Evolutionary conservation across 2,329 filamentous ascomycete species (phyloP).

Genomic region (Hypoxylon sp.): DNA sequence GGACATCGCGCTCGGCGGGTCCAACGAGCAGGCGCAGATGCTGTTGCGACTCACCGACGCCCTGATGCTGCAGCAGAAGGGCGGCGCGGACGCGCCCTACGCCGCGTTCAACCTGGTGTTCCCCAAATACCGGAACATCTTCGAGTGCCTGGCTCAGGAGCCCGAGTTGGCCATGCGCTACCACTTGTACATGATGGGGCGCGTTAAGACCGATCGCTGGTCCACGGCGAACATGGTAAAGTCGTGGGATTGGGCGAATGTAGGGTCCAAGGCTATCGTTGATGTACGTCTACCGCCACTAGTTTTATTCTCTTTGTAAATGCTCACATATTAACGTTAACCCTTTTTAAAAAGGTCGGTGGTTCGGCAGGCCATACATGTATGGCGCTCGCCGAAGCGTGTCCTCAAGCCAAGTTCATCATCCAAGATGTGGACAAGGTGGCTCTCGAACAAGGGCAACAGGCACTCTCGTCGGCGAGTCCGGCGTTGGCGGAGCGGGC

Average conservation of each 20-base stretch:
- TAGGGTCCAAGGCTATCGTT: conserved; percentile 2
- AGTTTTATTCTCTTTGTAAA: not conserved
- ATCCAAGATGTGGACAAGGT: conserved; percentile 8
- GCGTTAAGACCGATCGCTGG: conserved; percentile 4
- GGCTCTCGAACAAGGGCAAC: not conserved
- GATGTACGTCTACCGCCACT: not conserved
- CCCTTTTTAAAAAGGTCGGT: conserved; percentile 1
- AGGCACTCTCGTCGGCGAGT: conserved; percentile 1
- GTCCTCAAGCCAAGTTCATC: conserved; percentile 5
- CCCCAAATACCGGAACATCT: conserved; percentile 3
- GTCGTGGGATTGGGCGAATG: conserved; percentile 7
- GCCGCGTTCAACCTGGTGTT: conserved; percentile 3
- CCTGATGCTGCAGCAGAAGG: conserved; percentile 2
- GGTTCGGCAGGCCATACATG: conserved; percentile 5
- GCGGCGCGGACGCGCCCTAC: not conserved
- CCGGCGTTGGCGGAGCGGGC: conserved; percentile 1
- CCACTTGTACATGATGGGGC: conserved; percentile 4
- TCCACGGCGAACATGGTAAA: conserved; percentile 1
- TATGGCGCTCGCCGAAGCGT: conserved; percentile 3
- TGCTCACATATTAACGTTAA: not conserved
- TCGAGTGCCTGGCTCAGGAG: conserved; percentile 3
- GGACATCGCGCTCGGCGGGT: not conserved
- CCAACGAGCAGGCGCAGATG: conserved; percentile 6
- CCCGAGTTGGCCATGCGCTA: conserved; percentile 2
- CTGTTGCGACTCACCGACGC: conserved; percentile 1